Conservation (phyloP, 1,284 basidiomycete genomes). For the Sporisorium exsertum region DNA sequence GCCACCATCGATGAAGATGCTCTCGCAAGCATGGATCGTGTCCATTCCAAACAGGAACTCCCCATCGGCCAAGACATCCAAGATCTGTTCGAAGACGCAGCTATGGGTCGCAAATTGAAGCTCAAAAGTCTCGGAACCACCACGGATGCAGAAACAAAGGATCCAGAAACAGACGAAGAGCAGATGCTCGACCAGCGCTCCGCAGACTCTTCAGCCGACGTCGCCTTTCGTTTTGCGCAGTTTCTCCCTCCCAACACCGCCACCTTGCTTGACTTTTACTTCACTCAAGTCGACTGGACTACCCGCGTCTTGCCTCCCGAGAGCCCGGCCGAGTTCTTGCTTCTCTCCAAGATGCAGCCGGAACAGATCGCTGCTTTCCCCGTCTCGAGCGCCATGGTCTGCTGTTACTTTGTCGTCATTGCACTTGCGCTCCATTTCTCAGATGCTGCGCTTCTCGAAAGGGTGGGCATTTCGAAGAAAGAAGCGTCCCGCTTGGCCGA, state of each 20-base stretch:
- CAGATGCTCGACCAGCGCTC: constrained; percentile 44
- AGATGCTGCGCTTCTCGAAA: constrained; percentile 32
- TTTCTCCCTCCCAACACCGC: constrained; percentile 32
- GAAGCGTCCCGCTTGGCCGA: constrained; percentile 50
- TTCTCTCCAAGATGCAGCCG: constrained; percentile 45
- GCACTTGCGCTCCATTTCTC: constrained; percentile 63
- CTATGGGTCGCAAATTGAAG: constrained; percentile 46
- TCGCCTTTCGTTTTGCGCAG: constrained; percentile 49
- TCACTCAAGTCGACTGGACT: constrained; percentile 62
- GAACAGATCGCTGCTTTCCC: constrained; percentile 49
- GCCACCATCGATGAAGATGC: constrained; percentile 11
- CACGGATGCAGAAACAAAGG: constrained; percentile 17
- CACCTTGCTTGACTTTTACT: constrained; percentile 60
- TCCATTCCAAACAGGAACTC: constrained; percentile 14
- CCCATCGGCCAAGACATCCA: constrained; percentile 41
- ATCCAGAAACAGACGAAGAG: constrained; percentile 45
- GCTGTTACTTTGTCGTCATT: constrained; percentile 62
- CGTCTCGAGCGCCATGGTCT: constrained; percentile 57
- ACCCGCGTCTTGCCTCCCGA: constrained; percentile 46
- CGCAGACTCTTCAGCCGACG: constrained; percentile 42
- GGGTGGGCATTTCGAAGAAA: constrained; percentile 42
- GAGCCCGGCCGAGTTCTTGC: constrained; percentile 20
- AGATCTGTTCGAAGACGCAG: constrained; percentile 48
- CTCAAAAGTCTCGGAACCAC: constrained; percentile 27
- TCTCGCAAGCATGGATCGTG: constrained; percentile 10